Conservation (phyloP, 2,329 filamentous ascomycete species). For the Phialocephala sp. region DNA sequence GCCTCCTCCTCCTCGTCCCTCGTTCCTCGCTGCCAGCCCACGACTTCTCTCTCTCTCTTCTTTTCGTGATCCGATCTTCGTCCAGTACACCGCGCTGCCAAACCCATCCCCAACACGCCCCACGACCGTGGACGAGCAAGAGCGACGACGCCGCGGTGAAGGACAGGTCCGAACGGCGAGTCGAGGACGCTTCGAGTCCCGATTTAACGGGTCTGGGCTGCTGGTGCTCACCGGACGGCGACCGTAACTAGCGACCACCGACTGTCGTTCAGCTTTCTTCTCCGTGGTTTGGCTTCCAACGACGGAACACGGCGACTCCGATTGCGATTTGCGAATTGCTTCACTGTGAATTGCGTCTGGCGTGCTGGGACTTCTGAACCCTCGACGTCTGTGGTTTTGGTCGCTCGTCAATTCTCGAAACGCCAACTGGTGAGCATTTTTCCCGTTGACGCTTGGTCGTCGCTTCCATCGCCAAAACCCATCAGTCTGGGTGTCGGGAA, state of each 20-base stretch:
- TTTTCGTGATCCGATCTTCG: neutral
- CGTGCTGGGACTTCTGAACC: constrained; percentile 5
- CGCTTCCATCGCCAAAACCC: constrained; percentile 23
- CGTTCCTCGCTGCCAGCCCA: neutral
- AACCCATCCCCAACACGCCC: neutral
- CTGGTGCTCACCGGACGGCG: neutral
- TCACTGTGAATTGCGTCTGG: constrained; percentile 1
- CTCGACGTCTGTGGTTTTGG: constrained; percentile 3
- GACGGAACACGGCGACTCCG: constrained; percentile 19
- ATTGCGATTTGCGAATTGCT: constrained; percentile 8
- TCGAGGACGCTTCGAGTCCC: constrained; percentile 7
- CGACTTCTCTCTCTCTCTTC: constrained; percentile 5
- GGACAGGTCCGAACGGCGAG: no score
- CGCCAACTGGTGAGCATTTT: constrained; percentile 18
- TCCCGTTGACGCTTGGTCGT: constrained; percentile 25
- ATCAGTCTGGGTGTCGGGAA: constrained; percentile 25
- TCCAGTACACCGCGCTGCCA: constrained; percentile 1
- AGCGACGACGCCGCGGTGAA: neutral
- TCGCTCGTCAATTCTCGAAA: neutral
- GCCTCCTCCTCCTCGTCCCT: neutral
- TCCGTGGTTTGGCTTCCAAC: neutral
- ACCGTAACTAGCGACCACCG: constrained; percentile 11
- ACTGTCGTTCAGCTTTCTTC: constrained; percentile 3
- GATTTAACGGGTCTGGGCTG: neutral
- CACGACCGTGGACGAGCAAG: constrained; percentile 1